phyloP scores from a whole-genome alignment of 352 stramenopile species.

The Phytophthora kernoviae region DNA sequence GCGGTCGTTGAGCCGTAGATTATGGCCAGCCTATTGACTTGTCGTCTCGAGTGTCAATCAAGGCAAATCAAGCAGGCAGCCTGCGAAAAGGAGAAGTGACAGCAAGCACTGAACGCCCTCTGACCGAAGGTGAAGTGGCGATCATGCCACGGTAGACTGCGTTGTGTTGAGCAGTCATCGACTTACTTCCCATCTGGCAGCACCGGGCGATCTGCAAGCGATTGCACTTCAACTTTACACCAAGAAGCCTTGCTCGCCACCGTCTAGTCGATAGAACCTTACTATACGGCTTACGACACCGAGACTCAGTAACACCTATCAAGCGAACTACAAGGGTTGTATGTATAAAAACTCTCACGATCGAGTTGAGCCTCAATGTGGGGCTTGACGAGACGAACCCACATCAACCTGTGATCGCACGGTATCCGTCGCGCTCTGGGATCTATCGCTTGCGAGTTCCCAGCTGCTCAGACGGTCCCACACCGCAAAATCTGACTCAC shows the following conservation, averaged over 20 bases:
- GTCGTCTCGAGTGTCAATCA: neutral
- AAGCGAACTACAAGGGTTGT: no score
- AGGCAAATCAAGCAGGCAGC: neutral
- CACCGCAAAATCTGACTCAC: constrained; percentile 29
- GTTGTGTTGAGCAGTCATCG: constrained; percentile 7
- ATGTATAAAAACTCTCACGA: no score
- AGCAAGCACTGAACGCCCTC: constrained; percentile 23
- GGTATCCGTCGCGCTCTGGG: constrained; percentile 10
- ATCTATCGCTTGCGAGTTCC: constrained; percentile 8
- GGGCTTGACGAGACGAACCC: neutral
- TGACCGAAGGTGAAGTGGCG: neutral
- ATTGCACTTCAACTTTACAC: neutral
- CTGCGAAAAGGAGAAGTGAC: neutral
- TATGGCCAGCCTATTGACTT: constrained; percentile 6
- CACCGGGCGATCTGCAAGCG: neutral
- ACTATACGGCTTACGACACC: no score
- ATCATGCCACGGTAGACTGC: neutral
- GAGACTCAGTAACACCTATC: no score
- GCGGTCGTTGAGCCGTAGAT: constrained; percentile 21
- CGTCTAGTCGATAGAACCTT: no score
- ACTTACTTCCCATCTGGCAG: constrained; percentile 2
- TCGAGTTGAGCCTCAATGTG: neutral
- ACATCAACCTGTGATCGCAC: constrained; percentile 16
- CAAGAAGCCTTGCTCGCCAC: neutral
- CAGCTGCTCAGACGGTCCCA: constrained; percentile 20